phyloP scores from a whole-genome alignment of 2,329 filamentous ascomycete species.

The Monilinia fructicola region DNA sequence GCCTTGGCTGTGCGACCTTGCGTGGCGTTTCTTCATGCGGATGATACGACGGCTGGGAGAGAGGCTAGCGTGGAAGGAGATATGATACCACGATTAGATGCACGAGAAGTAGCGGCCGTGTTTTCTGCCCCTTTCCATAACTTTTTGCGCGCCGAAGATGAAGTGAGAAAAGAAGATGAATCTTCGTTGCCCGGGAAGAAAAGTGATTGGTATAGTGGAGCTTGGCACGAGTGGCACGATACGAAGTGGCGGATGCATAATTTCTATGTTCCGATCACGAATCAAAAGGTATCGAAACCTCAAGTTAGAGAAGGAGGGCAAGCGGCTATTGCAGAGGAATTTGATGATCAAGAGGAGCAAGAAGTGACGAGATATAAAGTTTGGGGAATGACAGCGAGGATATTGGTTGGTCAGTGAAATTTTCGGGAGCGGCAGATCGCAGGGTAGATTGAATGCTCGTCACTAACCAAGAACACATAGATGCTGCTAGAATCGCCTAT shows the following conservation, averaged over 20 bases:
- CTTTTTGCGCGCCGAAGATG: constrained; percentile 66
- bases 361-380: constrained; percentile 68
- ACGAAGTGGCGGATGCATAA: constrained; percentile 83
- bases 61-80: constrained; percentile 61
- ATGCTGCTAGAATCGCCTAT: constrained; percentile 83
- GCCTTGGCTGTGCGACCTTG: constrained; percentile 73
- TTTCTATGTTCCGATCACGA: constrained; percentile 80
- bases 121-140: constrained; percentile 88
- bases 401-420: constrained; percentile 57
- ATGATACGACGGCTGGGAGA: constrained; percentile 44
- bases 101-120: constrained; percentile 88
- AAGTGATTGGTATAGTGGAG: constrained; percentile 75
- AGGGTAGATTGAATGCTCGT: not conserved
- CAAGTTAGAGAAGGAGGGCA: constrained; percentile 44
- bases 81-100: constrained; percentile 78
- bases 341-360: constrained; percentile 50
- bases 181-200: constrained; percentile 36
- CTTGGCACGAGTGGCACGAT: constrained; percentile 78
- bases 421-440: not conserved
- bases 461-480: constrained; percentile 41
- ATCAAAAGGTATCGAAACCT: constrained; percentile 67
- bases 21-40: constrained; percentile 73
- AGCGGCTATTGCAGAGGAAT: constrained; percentile 46
- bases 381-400: constrained; percentile 92
- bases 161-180: constrained; percentile 44